phyloP scores from a whole-genome alignment of 1,139 yeast species.

The Blastobotrys serpentis region DNA sequence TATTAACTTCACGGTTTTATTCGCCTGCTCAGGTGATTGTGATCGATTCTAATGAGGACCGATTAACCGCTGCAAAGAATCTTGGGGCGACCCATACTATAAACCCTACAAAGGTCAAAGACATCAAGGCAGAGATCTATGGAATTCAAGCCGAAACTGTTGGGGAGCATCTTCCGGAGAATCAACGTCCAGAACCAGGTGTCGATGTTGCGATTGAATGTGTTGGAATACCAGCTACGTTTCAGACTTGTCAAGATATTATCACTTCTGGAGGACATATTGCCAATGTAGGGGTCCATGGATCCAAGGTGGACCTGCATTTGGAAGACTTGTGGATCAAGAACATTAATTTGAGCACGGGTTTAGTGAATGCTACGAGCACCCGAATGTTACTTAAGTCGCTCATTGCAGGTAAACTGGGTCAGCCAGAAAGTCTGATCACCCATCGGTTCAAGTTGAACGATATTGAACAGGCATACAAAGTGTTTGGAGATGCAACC shows the following conservation, averaged over 20 bases:
- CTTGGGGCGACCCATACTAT: conserved; percentile 96
- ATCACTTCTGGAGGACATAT: conserved; percentile 49
- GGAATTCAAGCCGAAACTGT: conserved; percentile 29
- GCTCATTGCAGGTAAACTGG: conserved; percentile 36
- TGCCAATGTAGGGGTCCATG: conserved; percentile 51
- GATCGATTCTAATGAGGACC: conserved; percentile 76
- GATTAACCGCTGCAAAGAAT: conserved; percentile 68
- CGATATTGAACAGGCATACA: conserved; percentile 63
- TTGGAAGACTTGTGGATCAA: conserved; percentile 49
- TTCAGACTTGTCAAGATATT: conserved; percentile 46
- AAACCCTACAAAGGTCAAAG: conserved; percentile 71
- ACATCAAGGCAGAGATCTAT: conserved; percentile 41
- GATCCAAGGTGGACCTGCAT: conserved; percentile 44
- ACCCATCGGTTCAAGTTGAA: conserved; percentile 60
- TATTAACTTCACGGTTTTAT: conserved; percentile 87
- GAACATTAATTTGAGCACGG: conserved; percentile 46
- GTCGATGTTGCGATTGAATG: conserved; percentile 53
- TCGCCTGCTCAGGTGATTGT: conserved; percentile 84
- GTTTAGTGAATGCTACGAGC: conserved; percentile 47
- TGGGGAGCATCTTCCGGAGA: conserved; percentile 20
- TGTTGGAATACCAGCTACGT: conserved; percentile 49
- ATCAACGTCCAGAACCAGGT: conserved; percentile 37
- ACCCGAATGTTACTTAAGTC: conserved; percentile 40
- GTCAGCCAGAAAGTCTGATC: conserved; percentile 49
- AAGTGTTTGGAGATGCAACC: conserved; percentile 50